A percentile compares a stretch with the other conserved stretches of the same genome.
Conservation (phyloP, 2,329 filamentous ascomycete genomes). For the Penicillium sp. region DNA sequence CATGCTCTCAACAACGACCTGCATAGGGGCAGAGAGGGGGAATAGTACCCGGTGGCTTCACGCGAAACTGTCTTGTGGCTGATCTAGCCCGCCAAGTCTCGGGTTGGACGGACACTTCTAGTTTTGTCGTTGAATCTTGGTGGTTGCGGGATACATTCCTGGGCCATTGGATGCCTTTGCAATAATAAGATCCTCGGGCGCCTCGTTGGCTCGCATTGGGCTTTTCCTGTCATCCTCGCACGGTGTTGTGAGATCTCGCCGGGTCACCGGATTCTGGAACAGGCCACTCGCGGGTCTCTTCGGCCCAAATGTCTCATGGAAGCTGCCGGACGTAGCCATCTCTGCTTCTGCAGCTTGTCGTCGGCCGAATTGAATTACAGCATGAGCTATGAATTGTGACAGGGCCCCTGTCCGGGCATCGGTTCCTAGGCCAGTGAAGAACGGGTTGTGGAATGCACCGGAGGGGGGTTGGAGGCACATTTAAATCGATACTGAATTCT, state of each 20-base stretch:
- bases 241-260: constrained; percentile 25
- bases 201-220: constrained; percentile 14
- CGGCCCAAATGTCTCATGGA: constrained; percentile 30
- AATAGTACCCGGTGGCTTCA: constrained; percentile 19
- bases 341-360: constrained; percentile 21
- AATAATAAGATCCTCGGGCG: constrained; percentile 15
- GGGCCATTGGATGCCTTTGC: constrained; percentile 16
- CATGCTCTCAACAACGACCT: not conserved
- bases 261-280: constrained; percentile 30
- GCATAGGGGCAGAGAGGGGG: constrained; percentile 8
- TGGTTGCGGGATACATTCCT: constrained; percentile 16
- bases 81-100: constrained; percentile 23
- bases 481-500: constrained; percentile 6
- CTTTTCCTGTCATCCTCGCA: constrained; percentile 24
- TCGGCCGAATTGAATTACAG: constrained; percentile 22
- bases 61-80: constrained; percentile 21
- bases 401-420: constrained; percentile 19
- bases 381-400: constrained; percentile 20
- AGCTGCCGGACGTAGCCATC: constrained; percentile 20
- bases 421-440: constrained; percentile 22
- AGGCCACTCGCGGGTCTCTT: constrained; percentile 27
- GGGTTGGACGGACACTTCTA: constrained; percentile 21
- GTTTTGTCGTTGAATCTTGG: constrained; percentile 10
- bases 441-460: constrained; percentile 25
- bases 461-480: constrained; percentile 14